Base-by-base conservation (phyloP, 495 filamentous ascomycete genomes). In the Penicillium pulvis region DNA sequence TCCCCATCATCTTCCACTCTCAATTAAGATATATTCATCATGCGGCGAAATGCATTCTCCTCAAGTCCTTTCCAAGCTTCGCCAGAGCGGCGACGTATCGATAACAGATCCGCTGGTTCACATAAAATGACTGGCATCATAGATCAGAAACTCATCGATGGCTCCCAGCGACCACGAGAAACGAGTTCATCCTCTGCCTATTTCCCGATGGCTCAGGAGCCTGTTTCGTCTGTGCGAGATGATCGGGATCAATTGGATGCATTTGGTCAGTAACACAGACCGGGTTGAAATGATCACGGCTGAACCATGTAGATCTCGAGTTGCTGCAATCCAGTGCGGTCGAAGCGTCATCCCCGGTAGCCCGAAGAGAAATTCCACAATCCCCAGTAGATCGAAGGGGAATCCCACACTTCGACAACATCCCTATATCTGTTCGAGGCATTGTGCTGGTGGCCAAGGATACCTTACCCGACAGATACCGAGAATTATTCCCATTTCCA, bases 381-480 rank as follows among this genome's bases (percentile, higher is more conserved):
- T 9, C 7, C 17, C 31, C 28, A 11, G n/a, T 31, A 17, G 4
- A 3, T 9, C 28, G 11, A 36, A 28, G 20, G 28, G 23, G 19
- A 9, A 52, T 52, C 33, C 26, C 53, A 12, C 59, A 57, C 4
- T 75, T 73, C 26, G 48, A 61, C 31, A 58, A 75, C 12, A 67
- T 75, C 9, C 74, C 71, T 11, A 49, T 65, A 4, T 72, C 72
- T 4, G 80, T 83, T 20, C 84, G 88, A 63, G 91, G 90, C 0
- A 89, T 95, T 54, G 77, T 80, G 17, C 84, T 98, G 5, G 74
- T 97, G 28, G 84, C 86, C n/a, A 80, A 87, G 12, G 78, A 85
- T 55, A 77, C 84, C 6, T 73, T 98, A 5, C 91, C 93, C 4
- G 91, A 96, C 66, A 86, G 82, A 24, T 86, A 94, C 59, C 84